Evolutionary conservation across 2,329 filamentous ascomycete genomes (phyloP).

Genomic region (Decorospora gaudefroyi): DNA sequence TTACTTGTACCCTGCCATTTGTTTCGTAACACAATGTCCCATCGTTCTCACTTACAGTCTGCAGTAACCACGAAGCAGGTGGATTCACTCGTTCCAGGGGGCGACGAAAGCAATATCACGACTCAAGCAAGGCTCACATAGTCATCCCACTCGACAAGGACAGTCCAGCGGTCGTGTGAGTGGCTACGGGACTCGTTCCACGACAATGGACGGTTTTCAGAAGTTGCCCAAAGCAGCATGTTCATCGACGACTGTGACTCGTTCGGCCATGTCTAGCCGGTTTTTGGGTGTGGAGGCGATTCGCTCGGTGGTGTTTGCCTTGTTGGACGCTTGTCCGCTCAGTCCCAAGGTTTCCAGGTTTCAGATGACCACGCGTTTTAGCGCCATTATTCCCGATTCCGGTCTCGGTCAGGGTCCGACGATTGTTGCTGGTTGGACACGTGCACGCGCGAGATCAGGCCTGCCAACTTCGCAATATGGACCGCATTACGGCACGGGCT

Average conservation of each 20-base stretch:
- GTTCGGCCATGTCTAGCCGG: constrained; percentile 5
- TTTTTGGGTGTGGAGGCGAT: neutral
- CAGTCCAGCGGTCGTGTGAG: constrained; percentile 1
- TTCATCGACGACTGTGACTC: constrained; percentile 1
- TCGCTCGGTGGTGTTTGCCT: constrained; percentile 7
- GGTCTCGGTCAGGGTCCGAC: constrained; percentile 10
- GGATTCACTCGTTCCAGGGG: too few species aligned
- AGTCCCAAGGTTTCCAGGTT: neutral
- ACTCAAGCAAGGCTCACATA: neutral
- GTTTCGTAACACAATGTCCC: too few species aligned
- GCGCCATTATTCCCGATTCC: constrained; percentile 5
- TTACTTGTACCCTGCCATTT: too few species aligned
- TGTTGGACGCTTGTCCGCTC: neutral
- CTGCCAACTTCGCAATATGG: constrained; percentile 26
- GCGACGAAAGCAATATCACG: neutral
- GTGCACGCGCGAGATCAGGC: constrained; percentile 11
- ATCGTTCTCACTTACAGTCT: too few species aligned
- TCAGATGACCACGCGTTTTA: constrained; percentile 27
- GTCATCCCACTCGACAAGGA: neutral
- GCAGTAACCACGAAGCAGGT: too few species aligned
- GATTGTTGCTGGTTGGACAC: constrained; percentile 6
- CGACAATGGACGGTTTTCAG: constrained; percentile 9
- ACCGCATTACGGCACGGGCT: constrained; percentile 29
- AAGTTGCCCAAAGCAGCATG: constrained; percentile 11
- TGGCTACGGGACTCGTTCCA: constrained; percentile 17